Percentiles rank a stretch among this genome's conserved stretches.
These are phyloP conservation scores for Tetrastigma voinierianum DNA, from an alignment of 164 flowering plant genomes.

Conservation along the genomic window DNA sequence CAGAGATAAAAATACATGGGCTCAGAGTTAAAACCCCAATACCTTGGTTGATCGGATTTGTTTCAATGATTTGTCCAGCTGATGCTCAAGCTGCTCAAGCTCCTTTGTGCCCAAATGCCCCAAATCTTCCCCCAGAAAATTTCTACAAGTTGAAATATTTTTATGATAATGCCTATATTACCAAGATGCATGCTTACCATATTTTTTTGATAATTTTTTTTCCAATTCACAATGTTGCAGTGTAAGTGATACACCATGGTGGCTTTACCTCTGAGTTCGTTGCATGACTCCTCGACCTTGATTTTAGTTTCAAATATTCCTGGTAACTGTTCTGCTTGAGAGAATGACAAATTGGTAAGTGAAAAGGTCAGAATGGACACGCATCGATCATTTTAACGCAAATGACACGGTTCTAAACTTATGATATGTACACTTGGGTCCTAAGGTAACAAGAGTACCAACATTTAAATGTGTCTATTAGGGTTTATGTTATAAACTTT, in stretches of 20 bases:
- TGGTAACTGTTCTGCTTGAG: conserved; percentile 42
- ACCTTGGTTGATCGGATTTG: conserved; percentile 52
- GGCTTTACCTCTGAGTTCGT: conserved; percentile 41
- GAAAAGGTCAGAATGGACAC: too few relatives aligned
- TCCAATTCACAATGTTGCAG: background rate
- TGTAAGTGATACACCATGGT: background rate
- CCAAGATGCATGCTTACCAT: background rate
- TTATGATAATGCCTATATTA: background rate
- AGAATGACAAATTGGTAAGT: too few relatives aligned
- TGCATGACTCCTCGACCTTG: conserved; percentile 49
- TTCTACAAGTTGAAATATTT: conserved; percentile 6
- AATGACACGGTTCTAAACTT: too few relatives aligned
- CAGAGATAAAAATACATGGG: too few relatives aligned
- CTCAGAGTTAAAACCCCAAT: background rate
- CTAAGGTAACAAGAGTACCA: too few relatives aligned
- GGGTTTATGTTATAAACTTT: too few relatives aligned
- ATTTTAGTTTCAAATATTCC: conserved; percentile 50
- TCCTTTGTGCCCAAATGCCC: conserved; percentile 39
- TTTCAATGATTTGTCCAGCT: conserved; percentile 44
- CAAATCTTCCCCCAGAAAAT: conserved; percentile 56
- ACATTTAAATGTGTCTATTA: too few relatives aligned
- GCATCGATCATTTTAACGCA: too few relatives aligned
- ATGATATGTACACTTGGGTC: too few relatives aligned
- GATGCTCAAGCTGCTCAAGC: conserved; percentile 56
- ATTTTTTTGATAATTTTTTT: background rate